A percentile compares a stretch with the other conserved stretches of the same genome.
Evolutionary conservation across 2,329 filamentous ascomycete genomes (phyloP).

Genomic region (Macrophomina tecta): DNA sequence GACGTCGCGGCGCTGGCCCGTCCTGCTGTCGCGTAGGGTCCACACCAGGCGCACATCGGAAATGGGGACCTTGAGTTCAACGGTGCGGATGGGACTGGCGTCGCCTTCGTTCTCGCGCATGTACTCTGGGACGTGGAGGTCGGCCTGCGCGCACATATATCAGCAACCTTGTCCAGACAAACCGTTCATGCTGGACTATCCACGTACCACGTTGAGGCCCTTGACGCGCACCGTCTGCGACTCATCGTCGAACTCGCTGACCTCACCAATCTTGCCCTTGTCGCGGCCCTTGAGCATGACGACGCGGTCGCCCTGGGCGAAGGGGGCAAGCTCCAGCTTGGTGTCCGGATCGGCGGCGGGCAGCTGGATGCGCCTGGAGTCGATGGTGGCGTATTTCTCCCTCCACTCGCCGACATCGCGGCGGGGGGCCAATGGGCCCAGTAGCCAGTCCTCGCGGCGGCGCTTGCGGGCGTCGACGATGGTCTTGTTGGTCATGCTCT

Average conservation of each 20-base stretch:
- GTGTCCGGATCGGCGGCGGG: slow-evolving; percentile 47
- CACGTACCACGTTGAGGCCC: slow-evolving; percentile 49
- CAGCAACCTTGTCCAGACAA: not conserved
- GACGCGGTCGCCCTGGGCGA: slow-evolving; percentile 73
- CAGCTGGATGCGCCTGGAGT: slow-evolving; percentile 36
- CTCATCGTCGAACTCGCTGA: slow-evolving; percentile 60
- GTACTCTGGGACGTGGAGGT: slow-evolving; percentile 50
- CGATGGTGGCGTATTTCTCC: slow-evolving; percentile 65
- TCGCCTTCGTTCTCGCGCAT: slow-evolving; percentile 47
- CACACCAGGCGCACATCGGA: slow-evolving; percentile 81
- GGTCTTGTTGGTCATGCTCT: slow-evolving; percentile 38
- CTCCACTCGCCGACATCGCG: slow-evolving; percentile 68
- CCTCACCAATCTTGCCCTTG: slow-evolving; percentile 81
- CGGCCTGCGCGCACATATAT: slow-evolving; percentile 39
- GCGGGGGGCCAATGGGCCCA: slow-evolving; percentile 79
- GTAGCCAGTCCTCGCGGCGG: slow-evolving; percentile 76
- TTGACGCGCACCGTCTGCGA: slow-evolving; percentile 43
- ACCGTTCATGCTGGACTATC: not conserved
- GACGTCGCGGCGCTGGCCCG: slow-evolving; percentile 69
- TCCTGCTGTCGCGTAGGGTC: slow-evolving; percentile 70
- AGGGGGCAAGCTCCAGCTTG: slow-evolving; percentile 38
- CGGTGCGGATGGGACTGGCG: slow-evolving; percentile 52
- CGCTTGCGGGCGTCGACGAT: slow-evolving; percentile 60
- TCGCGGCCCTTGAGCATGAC: slow-evolving; percentile 79
- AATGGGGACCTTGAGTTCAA: slow-evolving; percentile 67